Conservation (phyloP, 805 yeast genomes). For the Ogataea thermomethanolica region DNA sequence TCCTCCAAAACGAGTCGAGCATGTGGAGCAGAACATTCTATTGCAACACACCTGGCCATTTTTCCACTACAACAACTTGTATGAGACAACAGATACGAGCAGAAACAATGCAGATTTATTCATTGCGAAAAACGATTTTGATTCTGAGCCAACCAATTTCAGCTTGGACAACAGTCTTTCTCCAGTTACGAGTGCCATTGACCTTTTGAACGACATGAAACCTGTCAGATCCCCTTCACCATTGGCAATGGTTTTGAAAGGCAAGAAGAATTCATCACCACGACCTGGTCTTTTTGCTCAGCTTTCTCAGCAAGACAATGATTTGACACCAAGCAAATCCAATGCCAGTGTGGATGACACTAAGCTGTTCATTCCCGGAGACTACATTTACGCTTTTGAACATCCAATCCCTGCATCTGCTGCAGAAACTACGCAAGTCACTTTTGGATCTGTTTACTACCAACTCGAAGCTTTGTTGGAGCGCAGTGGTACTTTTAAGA, state of each 20-base stretch:
- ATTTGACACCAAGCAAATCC: slow-evolving; percentile 23
- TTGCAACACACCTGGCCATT: slow-evolving; percentile 91
- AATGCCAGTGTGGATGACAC: slow-evolving; percentile 22
- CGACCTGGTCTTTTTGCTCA: slow-evolving; percentile 14
- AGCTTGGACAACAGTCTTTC: slow-evolving; percentile 33
- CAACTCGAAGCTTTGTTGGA: slow-evolving; percentile 64
- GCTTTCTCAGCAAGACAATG: slow-evolving; percentile 18
- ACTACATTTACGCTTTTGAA: slow-evolving; percentile 89
- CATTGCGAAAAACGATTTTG: slow-evolving; percentile 30
- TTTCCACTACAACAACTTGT: slow-evolving; percentile 42
- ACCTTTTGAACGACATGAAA: slow-evolving; percentile 13
- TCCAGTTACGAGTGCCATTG: slow-evolving; percentile 28
- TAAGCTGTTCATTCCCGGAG: slow-evolving; percentile 72
- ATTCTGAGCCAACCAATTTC: slow-evolving; percentile 35
- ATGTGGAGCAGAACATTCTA: slow-evolving; percentile 60
- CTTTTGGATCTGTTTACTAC: slow-evolving; percentile 80
- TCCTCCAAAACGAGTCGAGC: slow-evolving; percentile 77
- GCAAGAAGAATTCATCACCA: slow-evolving; percentile 25
- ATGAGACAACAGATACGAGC: slow-evolving; percentile 25
- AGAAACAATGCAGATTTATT: slow-evolving; percentile 49
- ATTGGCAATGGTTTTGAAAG: slow-evolving; percentile 27
- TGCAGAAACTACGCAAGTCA: slow-evolving; percentile 76
- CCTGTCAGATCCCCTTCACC: slow-evolving; percentile 29
- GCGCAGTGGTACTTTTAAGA: slow-evolving; percentile 82
- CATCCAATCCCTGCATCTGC: slow-evolving; percentile 76